Percentiles rank a stretch among this genome's conserved stretches.
phyloP scores from a whole-genome alignment of 2,329 filamentous ascomycete species.

The Cladobotryum protrusum region DNA sequence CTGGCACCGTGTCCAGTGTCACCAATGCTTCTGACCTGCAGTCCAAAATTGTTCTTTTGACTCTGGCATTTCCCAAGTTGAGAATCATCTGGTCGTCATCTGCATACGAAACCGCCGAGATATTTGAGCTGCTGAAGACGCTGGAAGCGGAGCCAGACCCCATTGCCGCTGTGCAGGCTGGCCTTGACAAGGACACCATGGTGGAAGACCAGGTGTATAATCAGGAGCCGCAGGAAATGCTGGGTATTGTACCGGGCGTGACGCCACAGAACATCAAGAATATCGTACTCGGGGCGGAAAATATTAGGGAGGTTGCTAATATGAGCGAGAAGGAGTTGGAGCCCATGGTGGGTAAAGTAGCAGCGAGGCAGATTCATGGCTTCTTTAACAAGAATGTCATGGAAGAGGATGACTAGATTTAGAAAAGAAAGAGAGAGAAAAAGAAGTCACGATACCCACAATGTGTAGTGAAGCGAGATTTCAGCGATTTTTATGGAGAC shows the following conservation, averaged over 20 bases:
- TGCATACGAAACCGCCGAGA: constrained; percentile 94
- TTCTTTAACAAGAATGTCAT: constrained; percentile 71
- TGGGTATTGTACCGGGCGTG: constrained; percentile 77
- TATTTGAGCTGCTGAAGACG: constrained; percentile 89
- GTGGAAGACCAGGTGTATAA: constrained; percentile 70
- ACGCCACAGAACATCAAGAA: constrained; percentile 70
- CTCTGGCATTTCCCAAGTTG: constrained; percentile 81
- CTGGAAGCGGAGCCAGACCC: constrained; percentile 88
- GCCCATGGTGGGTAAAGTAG: constrained; percentile 69
- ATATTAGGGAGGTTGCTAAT: constrained; percentile 77
- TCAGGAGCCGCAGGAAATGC: constrained; percentile 82
- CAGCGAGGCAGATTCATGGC: constrained; percentile 65
- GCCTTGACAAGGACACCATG: constrained; percentile 53
- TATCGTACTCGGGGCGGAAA: constrained; percentile 67
- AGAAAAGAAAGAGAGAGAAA: constrained; percentile 15
- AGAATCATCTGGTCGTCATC: constrained; percentile 91
- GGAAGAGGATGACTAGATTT: constrained; percentile 35
- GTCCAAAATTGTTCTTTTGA: constrained; percentile 84
- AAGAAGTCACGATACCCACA: neutral
- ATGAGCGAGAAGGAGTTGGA: constrained; percentile 69
- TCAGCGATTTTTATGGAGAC: no score
- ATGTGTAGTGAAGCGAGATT: no score
- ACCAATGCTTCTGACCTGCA: constrained; percentile 67
- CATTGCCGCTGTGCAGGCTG: constrained; percentile 74
- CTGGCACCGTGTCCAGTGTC: constrained; percentile 55